Evolutionary conservation across 179 eudicot genomes (phyloP), one percentile per base, ranked within the genome.

Genomic region (Silene coronaria): DNA sequence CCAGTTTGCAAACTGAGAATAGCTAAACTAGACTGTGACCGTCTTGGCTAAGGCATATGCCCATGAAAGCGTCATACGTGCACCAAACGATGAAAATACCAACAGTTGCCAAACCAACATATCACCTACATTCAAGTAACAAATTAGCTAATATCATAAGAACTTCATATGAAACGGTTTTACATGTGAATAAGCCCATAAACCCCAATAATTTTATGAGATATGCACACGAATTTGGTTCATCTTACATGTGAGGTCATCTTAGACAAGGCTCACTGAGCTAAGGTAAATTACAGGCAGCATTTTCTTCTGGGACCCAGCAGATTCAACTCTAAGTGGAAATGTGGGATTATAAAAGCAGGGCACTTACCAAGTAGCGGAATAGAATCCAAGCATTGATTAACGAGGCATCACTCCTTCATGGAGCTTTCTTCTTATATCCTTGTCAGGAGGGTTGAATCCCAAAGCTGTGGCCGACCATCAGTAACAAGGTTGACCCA

Each of bases 401-500:
- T 83, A 94, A 82, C 16, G 97, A 92, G 75, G 90, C 98, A 64
- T 92, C 89, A 74, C 97, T 94, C 86, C 85, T 85, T 30, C 96
- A 82, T 59, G 98, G 98, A 57, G 94, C 89, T 84, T 94, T 94
- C 86, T 90, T 90, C 98, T 94, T 51, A 94, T 87, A 79, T 94
- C 91, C 73, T 88, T 90, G 80, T 94, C 98, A 46, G 98, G 94
- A 79, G 98, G 97, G 84, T 94, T 94, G 79, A 94, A 94, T 38
- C 98, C 98, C 88, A 94, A 85, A 74, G 98, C 97, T 60, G 98
- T 94, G 8, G 98, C 98, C 22, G 98, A 42, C 98, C 98, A 85
- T 94, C 98, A 45, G 98, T 94, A 64, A 95, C 99, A 76, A 95
- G 87, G 86, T 92, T 92, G 79, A 95, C 98, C 98, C 98, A 94